Conservation (phyloP, 2,329 filamentous ascomycete genomes). For the Cryphonectria carpinicola region DNA sequence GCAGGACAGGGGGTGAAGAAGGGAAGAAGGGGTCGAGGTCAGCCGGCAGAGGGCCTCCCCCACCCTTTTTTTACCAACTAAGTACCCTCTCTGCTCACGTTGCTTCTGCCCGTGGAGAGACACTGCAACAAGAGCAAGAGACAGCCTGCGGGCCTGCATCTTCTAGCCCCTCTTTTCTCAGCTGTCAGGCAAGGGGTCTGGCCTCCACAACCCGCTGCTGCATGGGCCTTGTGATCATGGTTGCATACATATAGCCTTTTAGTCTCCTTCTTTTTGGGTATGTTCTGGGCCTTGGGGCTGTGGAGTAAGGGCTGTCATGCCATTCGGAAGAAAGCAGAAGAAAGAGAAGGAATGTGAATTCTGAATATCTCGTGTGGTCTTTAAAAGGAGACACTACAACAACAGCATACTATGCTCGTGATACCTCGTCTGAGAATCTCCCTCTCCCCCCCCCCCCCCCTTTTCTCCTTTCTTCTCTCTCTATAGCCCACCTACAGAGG, state of each 20-base stretch:
- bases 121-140: not conserved
- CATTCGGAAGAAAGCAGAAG: not conserved
- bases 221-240: slow-evolving; percentile 7
- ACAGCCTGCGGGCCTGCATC: not conserved
- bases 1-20: not conserved
- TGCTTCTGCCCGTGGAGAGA: slow-evolving; percentile 1
- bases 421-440: not conserved
- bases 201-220: not conserved
- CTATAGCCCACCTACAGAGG: too few species aligned
- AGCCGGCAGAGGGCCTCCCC: not conserved
- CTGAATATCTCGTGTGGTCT: not conserved
- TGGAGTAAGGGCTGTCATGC: slow-evolving; percentile 1
- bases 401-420: slow-evolving; percentile 4
- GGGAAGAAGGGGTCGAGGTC: not conserved
- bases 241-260: not conserved
- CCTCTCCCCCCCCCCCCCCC: too few species aligned
- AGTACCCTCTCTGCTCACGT: not conserved
- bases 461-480: too few species aligned
- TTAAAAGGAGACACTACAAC: not conserved
- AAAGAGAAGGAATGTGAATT: not conserved
- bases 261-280: not conserved
- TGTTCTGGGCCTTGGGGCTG: slow-evolving; percentile 8
- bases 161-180: slow-evolving; percentile 6
- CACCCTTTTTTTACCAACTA: not conserved
- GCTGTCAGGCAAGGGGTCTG: not conserved